These are phyloP conservation scores for Mangifera indica DNA, from an alignment of 345 rosid genomes.

Conservation along the genomic window DNA sequence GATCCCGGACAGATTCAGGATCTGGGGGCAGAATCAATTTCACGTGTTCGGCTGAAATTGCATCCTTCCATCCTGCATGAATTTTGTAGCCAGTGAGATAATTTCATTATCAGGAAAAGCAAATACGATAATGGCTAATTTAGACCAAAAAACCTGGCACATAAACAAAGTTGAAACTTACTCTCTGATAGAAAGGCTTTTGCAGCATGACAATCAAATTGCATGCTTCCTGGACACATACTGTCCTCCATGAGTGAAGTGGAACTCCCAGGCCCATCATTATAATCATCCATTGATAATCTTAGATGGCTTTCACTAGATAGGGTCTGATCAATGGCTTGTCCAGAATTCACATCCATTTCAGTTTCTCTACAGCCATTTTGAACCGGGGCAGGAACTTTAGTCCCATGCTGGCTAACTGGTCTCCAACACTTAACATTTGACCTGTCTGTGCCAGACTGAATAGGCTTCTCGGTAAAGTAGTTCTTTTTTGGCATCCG, in stretches of 20 bases:
- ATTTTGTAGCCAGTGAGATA: conserved; percentile 1
- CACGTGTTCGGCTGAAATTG: conserved; percentile 63
- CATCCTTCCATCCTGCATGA: conserved; percentile 85
- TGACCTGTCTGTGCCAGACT: conserved; percentile 24
- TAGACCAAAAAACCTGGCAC: neutral
- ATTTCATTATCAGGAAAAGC: neutral
- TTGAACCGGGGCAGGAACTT: conserved; percentile 20
- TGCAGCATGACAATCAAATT: conserved; percentile 57
- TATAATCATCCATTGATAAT: conserved; percentile 9
- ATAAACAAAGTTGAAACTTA: conserved; percentile 32
- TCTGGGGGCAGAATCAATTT: conserved; percentile 54
- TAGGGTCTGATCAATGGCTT: conserved; percentile 19
- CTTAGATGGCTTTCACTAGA: conserved; percentile 23
- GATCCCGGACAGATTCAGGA: conserved; percentile 29
- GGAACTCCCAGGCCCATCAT: conserved; percentile 18
- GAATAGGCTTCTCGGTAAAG: conserved; percentile 33
- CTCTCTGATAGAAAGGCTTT: conserved; percentile 75
- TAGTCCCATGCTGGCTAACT: conserved; percentile 38
- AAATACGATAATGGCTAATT: neutral
- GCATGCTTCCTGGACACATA: conserved; percentile 33
- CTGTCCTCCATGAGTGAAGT: conserved; percentile 12
- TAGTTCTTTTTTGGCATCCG: conserved; percentile 44
- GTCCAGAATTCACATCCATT: conserved; percentile 12
- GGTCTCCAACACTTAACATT: conserved; percentile 47
- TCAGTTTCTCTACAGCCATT: conserved; percentile 29